Evolutionary conservation across 805 yeast species (phyloP), one percentile per base, ranked within the genome.

Genomic region (Schwanniomyces vanrijiae): DNA sequence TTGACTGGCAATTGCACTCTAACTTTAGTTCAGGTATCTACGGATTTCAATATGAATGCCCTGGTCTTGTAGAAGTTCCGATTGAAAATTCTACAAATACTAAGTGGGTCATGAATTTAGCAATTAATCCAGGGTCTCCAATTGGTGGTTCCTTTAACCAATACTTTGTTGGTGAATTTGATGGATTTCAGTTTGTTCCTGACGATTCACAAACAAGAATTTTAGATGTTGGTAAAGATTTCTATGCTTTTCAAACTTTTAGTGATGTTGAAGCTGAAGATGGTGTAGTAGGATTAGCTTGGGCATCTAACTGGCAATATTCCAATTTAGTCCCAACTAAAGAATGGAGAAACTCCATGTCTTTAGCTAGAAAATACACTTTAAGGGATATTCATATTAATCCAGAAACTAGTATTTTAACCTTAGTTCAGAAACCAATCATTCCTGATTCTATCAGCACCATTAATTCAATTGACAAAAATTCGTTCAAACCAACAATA

Each of bases 301-400:
- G 77, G 77, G 71, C 74, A 33, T 66, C 73, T 34, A 70, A 70
- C 53, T 72, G 77, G 77, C 72, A 69, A 52, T 72, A 72, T 47
- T 59, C 61, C 21, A 59, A 57, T 18, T 52, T 51, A 14, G 69
- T 62, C 16, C 76, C 77, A n/a, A 67, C 72, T 10, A 50, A 46
- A 5, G 54, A 59, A 7, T 71, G 69, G 69, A 61, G 71, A 44
- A 55, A 66, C 16, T 61, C 72, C 2, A 65, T 69, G 72, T 56
- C 73, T 1, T 46, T 65, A 16, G 62, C 54, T n/a, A 59, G 71
- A 45, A 61, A 62, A 43, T 55, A 58, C 42, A 55, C 64, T 14
- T 46, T 66, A 44, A 56, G 54, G 24, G 54, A 58, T 24, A 59
- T 51, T 28, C 44, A 53, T 11, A 56, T 57, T 9, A 66, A 64